These are phyloP conservation scores for Boletus rubescentipes DNA, from an alignment of 768 basidiomycete species.

Conservation along the genomic window DNA sequence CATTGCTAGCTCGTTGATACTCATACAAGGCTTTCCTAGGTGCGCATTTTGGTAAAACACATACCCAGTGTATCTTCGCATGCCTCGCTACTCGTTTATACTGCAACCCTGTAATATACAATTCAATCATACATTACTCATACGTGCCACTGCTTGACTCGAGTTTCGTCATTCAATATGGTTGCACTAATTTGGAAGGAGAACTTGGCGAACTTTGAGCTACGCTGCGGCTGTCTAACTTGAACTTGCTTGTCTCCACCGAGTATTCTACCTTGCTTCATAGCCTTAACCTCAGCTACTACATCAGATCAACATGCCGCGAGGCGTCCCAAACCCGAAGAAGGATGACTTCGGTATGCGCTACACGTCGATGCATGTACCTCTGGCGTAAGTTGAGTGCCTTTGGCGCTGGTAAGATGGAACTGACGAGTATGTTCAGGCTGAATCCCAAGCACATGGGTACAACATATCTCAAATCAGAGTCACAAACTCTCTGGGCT, in stretches of 20 bases:
- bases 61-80: slow-evolving; percentile 11
- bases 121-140: background rate
- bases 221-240: background rate
- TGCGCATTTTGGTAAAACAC: slow-evolving; percentile 87
- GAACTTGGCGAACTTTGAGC: background rate
- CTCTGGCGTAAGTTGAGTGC: slow-evolving; percentile 54
- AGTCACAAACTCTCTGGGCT: slow-evolving; percentile 71
- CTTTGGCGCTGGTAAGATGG: background rate
- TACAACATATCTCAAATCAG: slow-evolving; percentile 75
- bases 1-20: background rate
- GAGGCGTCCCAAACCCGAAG: slow-evolving; percentile 79
- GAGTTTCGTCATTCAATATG: background rate
- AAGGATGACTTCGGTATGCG: slow-evolving; percentile 80
- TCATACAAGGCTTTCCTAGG: slow-evolving; percentile 31
- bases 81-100: slow-evolving; percentile 11
- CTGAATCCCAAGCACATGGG: slow-evolving; percentile 80
- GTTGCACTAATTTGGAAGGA: slow-evolving; percentile 17
- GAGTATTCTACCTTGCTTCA: background rate
- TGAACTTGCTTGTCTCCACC: background rate
- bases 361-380: slow-evolving; percentile 80
- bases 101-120: slow-evolving; percentile 26
- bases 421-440: slow-evolving; percentile 36
- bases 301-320: slow-evolving; percentile 54
- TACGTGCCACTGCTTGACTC: background rate
- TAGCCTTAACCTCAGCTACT: background rate